These are phyloP conservation scores for Candida tibetensis DNA, from an alignment of 805 yeast species.

Conservation along the genomic window DNA sequence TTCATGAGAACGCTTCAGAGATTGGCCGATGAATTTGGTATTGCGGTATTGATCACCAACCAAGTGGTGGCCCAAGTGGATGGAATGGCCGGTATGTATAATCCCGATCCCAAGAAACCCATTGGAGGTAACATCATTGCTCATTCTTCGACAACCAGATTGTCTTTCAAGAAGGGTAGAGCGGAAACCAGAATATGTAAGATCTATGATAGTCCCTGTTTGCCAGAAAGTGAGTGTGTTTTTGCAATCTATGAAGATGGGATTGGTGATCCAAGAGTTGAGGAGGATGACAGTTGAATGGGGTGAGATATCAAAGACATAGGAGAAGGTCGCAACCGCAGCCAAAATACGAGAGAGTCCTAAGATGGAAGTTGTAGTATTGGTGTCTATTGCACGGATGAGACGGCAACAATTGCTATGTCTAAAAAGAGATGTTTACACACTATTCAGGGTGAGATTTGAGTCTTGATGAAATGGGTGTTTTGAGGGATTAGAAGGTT, in stretches of 20 bases:
- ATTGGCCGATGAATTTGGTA: constrained; percentile 95
- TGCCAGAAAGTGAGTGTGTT: constrained; percentile 92
- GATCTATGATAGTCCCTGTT: constrained; percentile 92
- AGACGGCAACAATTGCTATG: no score
- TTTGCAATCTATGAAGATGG: constrained; percentile 97
- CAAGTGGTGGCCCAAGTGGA: constrained; percentile 99
- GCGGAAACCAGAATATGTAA: constrained; percentile 93
- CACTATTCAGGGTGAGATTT: no score
- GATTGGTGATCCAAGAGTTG: constrained; percentile 90
- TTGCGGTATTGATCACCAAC: constrained; percentile 88
- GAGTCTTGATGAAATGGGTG: no score
- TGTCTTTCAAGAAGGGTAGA: constrained; percentile 84
- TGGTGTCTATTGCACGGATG: no score
- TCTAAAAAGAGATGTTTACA: no score
- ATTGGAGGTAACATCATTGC: constrained; percentile 98
- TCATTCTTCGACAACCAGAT: constrained; percentile 91
- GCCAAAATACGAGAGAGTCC: no score
- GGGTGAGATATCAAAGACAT: no score
- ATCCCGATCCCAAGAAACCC: constrained; percentile 97
- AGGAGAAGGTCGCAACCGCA: no score
- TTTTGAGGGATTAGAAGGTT: no score
- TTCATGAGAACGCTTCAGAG: constrained; percentile 89
- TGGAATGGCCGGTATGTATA: constrained; percentile 75
- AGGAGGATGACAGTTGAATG: constrained; percentile 48
- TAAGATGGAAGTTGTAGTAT: no score